Evolutionary conservation across 2,329 filamentous ascomycete species (phyloP).

Genomic region (Whalleya microplaca): DNA sequence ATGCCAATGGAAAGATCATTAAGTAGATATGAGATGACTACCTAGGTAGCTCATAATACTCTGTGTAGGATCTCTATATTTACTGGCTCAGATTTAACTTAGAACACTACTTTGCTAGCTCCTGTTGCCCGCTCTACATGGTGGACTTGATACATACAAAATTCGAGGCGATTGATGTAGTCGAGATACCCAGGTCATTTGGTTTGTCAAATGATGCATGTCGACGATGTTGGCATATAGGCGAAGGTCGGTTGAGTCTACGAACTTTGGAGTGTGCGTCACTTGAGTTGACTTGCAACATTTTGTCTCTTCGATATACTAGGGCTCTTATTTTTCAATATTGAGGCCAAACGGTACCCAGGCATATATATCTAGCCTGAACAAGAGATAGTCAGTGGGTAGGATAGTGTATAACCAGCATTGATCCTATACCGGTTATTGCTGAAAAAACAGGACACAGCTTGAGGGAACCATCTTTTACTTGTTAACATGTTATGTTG

Average conservation of each 20-base stretch:
- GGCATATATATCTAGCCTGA: too few relatives aligned
- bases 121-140: not conserved
- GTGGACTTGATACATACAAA: not conserved
- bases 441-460: not conserved
- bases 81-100: not conserved
- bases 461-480: not conserved
- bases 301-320: not conserved
- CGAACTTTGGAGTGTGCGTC: not conserved
- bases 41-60: not conserved
- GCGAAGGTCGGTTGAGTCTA: not conserved
- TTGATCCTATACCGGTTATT: not conserved
- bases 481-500: too few relatives aligned
- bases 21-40: constrained; percentile 10
- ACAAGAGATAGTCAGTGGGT: not conserved
- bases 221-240: not conserved
- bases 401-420: too few relatives aligned
- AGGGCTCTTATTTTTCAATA: too few relatives aligned
- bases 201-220: not conserved
- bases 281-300: not conserved
- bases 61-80: not conserved
- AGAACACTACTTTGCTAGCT: not conserved
- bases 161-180: not conserved
- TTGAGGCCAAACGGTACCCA: too few relatives aligned
- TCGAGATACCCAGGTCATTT: not conserved
- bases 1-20: constrained; percentile 46